These are phyloP conservation scores for Saprolegnia parasitica DNA, from an alignment of 352 stramenopile species.

Conservation along the genomic window DNA sequence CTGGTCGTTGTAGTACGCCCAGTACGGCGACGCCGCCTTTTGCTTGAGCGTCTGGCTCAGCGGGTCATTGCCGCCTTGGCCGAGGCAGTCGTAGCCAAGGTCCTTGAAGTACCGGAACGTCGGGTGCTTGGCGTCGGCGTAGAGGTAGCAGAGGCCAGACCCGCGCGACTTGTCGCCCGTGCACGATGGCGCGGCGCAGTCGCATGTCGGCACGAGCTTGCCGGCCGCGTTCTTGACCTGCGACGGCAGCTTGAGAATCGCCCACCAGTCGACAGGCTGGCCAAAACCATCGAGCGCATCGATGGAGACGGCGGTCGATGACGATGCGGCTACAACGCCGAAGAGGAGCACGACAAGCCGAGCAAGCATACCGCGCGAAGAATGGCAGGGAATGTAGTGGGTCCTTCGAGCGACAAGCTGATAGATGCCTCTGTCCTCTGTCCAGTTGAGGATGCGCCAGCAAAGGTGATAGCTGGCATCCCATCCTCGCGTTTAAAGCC, in stretches of 20 bases:
- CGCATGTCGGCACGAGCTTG: conserved; percentile 41
- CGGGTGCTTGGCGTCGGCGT: conserved; percentile 49
- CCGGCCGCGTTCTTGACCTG: conserved; percentile 33
- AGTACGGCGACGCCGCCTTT: conserved; percentile 40
- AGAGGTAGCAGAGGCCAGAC: conserved; percentile 68
- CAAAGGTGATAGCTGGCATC: too few species aligned
- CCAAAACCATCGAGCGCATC: conserved; percentile 54
- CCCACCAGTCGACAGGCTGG: conserved; percentile 58
- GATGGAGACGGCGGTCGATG: conserved; percentile 21
- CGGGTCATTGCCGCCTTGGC: conserved; percentile 62
- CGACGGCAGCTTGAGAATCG: conserved; percentile 62
- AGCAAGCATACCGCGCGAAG: too few species aligned
- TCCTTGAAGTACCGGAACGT: conserved; percentile 58
- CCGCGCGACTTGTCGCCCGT: conserved; percentile 42
- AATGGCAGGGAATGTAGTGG: too few species aligned
- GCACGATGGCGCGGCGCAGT: conserved; percentile 54
- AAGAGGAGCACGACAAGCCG: too few species aligned
- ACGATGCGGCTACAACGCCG: too few species aligned
- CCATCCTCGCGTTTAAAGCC: too few species aligned
- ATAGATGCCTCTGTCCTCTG: too few species aligned
- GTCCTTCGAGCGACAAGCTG: too few species aligned
- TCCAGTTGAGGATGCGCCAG: too few species aligned
- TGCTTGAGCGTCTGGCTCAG: conserved; percentile 67
- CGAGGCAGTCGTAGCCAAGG: conserved; percentile 62
- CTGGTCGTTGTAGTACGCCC: conserved; percentile 72